Evolutionary conservation across 2,329 filamentous ascomycete species (phyloP).

Genomic region (Aureobasidium uvarum): DNA sequence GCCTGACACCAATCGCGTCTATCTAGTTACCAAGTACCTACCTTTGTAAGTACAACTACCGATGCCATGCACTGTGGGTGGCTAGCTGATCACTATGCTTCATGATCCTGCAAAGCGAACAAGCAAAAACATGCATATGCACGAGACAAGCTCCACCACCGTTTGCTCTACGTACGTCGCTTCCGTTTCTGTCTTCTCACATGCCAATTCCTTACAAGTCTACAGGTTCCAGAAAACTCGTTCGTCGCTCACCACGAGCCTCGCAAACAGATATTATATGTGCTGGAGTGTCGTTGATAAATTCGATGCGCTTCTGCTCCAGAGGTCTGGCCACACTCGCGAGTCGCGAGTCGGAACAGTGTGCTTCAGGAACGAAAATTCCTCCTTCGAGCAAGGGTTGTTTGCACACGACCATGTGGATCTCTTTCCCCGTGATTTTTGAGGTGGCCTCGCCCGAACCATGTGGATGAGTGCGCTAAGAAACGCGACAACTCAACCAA

Average conservation of each 20-base stretch:
- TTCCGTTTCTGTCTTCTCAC: conserved; percentile 10
- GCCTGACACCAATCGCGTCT: background rate
- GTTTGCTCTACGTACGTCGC: background rate
- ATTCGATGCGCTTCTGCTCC: background rate
- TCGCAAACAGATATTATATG: background rate
- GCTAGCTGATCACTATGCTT: conserved; percentile 19
- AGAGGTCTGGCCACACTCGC: background rate
- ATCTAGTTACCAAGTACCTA: background rate
- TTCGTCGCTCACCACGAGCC: background rate
- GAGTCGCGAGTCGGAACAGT: background rate
- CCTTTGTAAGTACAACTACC: background rate
- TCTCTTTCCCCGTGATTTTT: conserved; percentile 20
- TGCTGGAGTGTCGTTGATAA: background rate
- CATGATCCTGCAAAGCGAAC: conserved; percentile 13
- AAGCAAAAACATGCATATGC: conserved; percentile 18
- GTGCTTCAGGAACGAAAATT: background rate
- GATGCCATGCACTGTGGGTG: background rate
- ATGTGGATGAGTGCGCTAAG: conserved; percentile 19
- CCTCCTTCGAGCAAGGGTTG: background rate
- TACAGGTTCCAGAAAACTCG: background rate
- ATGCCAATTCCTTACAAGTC: background rate
- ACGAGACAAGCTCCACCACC: conserved; percentile 24
- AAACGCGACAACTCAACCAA: conserved; percentile 17
- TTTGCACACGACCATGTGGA: conserved; percentile 23
- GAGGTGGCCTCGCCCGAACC: conserved; percentile 18